Percentiles rank a stretch among this genome's conserved stretches.
Evolutionary conservation across 2,329 filamentous ascomycete species (phyloP).

Genomic region (Fusarium cicatricum): DNA sequence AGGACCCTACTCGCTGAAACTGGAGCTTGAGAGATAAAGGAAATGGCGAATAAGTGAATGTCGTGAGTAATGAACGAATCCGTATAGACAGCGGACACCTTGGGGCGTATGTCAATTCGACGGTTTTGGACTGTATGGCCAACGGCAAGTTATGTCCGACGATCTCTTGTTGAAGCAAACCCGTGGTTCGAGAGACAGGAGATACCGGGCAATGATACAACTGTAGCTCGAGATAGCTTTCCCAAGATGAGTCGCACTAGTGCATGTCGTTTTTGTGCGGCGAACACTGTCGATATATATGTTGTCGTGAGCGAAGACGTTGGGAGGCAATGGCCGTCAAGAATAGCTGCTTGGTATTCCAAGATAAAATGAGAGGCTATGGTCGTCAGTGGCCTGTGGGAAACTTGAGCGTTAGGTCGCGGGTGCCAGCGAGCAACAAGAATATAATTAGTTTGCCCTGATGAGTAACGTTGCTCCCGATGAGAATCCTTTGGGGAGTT

Average conservation of each 20-base stretch:
- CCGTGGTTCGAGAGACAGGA: background rate
- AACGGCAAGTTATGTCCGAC: background rate
- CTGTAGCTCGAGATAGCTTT: slow-evolving; percentile 1
- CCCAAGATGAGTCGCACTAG: slow-evolving; percentile 9
- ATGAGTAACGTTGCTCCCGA: slow-evolving; percentile 7
- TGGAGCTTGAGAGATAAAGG: background rate
- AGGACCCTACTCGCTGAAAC: slow-evolving; percentile 1
- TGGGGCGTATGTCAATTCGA: background rate
- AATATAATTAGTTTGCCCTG: background rate
- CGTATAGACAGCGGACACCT: background rate
- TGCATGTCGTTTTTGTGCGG: slow-evolving; percentile 18
- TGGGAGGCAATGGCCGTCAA: background rate
- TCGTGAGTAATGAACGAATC: background rate
- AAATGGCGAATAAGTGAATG: background rate
- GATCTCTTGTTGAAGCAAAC: background rate
- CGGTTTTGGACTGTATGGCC: background rate
- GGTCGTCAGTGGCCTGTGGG: background rate
- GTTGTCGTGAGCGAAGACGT: background rate
- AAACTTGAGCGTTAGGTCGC: background rate
- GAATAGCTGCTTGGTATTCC: background rate
- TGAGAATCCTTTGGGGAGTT: slow-evolving; percentile 1
- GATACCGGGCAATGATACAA: slow-evolving; percentile 2
- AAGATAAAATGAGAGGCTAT: background rate
- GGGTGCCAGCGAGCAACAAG: slow-evolving; percentile 1
- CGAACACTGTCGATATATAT: slow-evolving; percentile 1